These are phyloP conservation scores for Fusarium sambucinum DNA, from an alignment of 2,329 filamentous ascomycete genomes.

Conservation along the genomic window DNA sequence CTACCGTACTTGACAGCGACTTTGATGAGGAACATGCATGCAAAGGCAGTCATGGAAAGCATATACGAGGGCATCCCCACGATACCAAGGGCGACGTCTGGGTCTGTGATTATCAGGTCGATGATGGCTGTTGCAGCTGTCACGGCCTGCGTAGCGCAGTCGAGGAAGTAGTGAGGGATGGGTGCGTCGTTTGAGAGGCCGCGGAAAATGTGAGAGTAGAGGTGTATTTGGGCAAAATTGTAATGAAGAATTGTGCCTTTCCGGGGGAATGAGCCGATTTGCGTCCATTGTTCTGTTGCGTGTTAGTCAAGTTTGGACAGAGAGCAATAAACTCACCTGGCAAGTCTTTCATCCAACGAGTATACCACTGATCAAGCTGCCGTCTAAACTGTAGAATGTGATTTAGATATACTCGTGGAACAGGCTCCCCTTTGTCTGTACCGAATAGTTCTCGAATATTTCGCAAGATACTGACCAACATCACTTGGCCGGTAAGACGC, in stretches of 20 bases:
- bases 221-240: slow-evolving; percentile 58
- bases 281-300: slow-evolving; percentile 53
- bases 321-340: slow-evolving; percentile 42
- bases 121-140: slow-evolving; percentile 59
- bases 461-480: slow-evolving; percentile 68
- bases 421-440: slow-evolving; percentile 64
- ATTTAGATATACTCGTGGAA: slow-evolving; percentile 65
- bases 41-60: slow-evolving; percentile 66
- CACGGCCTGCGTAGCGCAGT: slow-evolving; percentile 51
- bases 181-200: slow-evolving; percentile 52
- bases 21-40: slow-evolving; percentile 65
- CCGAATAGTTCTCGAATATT: slow-evolving; percentile 69
- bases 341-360: slow-evolving; percentile 53
- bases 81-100: slow-evolving; percentile 56
- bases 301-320: neutral
- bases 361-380: slow-evolving; percentile 56
- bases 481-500: slow-evolving; percentile 69
- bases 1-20: slow-evolving; percentile 58
- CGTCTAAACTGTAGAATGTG: slow-evolving; percentile 56
- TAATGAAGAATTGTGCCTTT: slow-evolving; percentile 58
- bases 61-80: slow-evolving; percentile 63
- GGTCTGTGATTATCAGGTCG: slow-evolving; percentile 58
- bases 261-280: slow-evolving; percentile 56
- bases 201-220: slow-evolving; percentile 58
- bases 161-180: slow-evolving; percentile 53